Evolutionary conservation across 2,329 filamentous ascomycete species (phyloP).

Genomic region (Parasarocladium wereldwijsianum): DNA sequence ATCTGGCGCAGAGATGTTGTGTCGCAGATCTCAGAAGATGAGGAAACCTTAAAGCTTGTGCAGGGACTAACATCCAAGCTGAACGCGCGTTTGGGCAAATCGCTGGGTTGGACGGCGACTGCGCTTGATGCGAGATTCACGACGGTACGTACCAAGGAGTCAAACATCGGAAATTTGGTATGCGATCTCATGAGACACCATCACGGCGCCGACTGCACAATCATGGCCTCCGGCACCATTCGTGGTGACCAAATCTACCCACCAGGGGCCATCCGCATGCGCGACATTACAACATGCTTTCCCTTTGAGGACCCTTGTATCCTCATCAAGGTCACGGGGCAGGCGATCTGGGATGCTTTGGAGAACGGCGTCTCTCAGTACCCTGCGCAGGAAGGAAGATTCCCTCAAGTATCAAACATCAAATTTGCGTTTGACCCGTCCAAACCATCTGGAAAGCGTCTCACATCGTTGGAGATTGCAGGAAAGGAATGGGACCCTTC

Average conservation of each 20-base stretch:
- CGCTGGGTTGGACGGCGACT: constrained; percentile 67
- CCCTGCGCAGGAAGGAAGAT: constrained; percentile 70
- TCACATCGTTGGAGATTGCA: constrained; percentile 47
- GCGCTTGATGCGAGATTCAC: constrained; percentile 78
- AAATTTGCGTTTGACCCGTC: constrained; percentile 56
- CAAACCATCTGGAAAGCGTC: constrained; percentile 42
- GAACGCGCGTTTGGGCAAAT: constrained; percentile 64
- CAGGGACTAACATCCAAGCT: constrained; percentile 57
- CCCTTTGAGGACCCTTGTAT: constrained; percentile 87
- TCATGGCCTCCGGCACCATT: constrained; percentile 79
- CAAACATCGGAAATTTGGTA: constrained; percentile 81
- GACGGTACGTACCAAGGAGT: constrained; percentile 63
- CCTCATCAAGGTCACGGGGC: constrained; percentile 55
- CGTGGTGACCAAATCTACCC: constrained; percentile 74
- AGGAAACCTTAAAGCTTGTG: constrained; percentile 45
- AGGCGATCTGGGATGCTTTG: constrained; percentile 61
- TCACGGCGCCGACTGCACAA: constrained; percentile 63
- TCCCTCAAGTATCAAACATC: constrained; percentile 80
- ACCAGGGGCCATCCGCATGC: constrained; percentile 60
- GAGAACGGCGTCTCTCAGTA: constrained; percentile 74
- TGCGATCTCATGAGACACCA: constrained; percentile 83
- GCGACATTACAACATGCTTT: constrained; percentile 79
- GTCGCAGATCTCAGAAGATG: constrained; percentile 50
- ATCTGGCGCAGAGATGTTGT: constrained; percentile 64
- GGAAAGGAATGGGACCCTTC: constrained; percentile 46